Percentiles rank a stretch among this genome's conserved stretches.
These are phyloP conservation scores for Suillus subluteus DNA, from an alignment of 768 basidiomycete genomes.

Conservation along the genomic window DNA sequence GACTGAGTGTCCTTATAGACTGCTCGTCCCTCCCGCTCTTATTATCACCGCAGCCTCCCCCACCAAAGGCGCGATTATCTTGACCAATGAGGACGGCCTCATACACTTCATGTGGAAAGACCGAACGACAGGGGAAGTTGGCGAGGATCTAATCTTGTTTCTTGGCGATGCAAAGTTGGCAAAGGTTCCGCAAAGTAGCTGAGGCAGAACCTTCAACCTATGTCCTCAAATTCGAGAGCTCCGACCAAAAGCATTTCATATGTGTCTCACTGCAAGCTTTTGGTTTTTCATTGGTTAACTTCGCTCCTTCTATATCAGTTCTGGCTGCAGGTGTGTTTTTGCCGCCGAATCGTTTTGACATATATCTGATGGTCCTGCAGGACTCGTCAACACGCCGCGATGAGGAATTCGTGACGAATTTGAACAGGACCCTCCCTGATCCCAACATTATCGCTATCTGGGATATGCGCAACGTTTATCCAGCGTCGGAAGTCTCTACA, in stretches of 20 bases:
- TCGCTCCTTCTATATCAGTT: constrained; percentile 50
- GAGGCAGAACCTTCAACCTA: constrained; percentile 79
- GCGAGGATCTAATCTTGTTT: constrained; percentile 88
- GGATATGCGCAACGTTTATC: constrained; percentile 43
- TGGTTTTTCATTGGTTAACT: constrained; percentile 15
- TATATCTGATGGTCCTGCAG: constrained; percentile 36
- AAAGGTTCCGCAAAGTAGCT: constrained; percentile 66
- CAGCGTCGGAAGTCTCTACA: constrained; percentile 51
- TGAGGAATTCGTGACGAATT: constrained; percentile 70
- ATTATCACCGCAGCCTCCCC: constrained; percentile 33
- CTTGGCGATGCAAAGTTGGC: constrained; percentile 83
- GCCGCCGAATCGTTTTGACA: constrained; percentile 1
- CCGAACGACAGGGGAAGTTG: constrained; percentile 57
- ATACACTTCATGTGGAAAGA: constrained; percentile 85
- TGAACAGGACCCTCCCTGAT: constrained; percentile 72
- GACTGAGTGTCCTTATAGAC: too few species aligned
- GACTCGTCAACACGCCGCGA: constrained; percentile 71
- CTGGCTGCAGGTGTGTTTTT: constrained; percentile 75
- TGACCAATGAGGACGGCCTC: constrained; percentile 73
- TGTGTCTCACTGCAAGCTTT: constrained; percentile 31
- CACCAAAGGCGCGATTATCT: constrained; percentile 73
- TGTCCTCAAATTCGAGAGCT: constrained; percentile 91
- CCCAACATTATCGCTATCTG: constrained; percentile 65
- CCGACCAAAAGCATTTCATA: constrained; percentile 89
- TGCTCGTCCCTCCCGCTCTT: too few species aligned